These are phyloP conservation scores for Knoxia roxburghii DNA, from an alignment of 257 asterid genomes.

Conservation along the genomic window DNA sequence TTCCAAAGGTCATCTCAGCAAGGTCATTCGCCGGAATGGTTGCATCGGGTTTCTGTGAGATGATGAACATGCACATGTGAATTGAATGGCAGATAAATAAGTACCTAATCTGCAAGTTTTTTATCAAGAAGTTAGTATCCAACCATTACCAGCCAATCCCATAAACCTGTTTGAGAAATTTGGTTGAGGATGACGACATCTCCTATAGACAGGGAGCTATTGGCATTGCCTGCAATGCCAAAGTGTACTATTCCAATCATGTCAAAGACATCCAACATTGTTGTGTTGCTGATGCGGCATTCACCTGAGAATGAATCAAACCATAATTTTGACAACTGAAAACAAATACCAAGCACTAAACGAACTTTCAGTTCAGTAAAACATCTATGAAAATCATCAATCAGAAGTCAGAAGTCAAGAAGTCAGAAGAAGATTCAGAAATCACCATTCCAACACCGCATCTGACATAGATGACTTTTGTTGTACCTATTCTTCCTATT, in stretches of 20 bases:
- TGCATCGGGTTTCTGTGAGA: conserved; percentile 43
- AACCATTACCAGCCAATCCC: conserved; percentile 65
- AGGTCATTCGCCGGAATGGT: conserved; percentile 31
- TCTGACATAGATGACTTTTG: conserved; percentile 47
- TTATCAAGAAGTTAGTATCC: too few species aligned
- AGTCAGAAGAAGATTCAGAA: too few species aligned
- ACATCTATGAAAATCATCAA: background rate
- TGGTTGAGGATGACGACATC: conserved; percentile 48
- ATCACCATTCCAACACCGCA: conserved; percentile 57
- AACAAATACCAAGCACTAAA: background rate
- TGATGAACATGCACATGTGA: background rate
- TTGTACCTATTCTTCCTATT: conserved; percentile 37
- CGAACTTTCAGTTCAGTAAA: too few species aligned
- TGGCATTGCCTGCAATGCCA: conserved; percentile 60
- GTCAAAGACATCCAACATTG: conserved; percentile 56
- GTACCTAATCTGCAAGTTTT: background rate
- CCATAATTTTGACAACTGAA: too few species aligned
- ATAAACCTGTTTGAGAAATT: conserved; percentile 49
- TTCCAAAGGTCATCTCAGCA: conserved; percentile 33
- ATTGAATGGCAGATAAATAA: background rate
- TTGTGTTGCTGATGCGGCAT: conserved; percentile 70
- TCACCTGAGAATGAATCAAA: conserved; percentile 35
- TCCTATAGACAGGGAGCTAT: conserved; percentile 49
- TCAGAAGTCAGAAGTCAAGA: background rate
- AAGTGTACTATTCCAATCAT: conserved; percentile 47